These are phyloP conservation scores for Agastache rugosa DNA, from an alignment of 257 asterid species.

Conservation along the genomic window DNA sequence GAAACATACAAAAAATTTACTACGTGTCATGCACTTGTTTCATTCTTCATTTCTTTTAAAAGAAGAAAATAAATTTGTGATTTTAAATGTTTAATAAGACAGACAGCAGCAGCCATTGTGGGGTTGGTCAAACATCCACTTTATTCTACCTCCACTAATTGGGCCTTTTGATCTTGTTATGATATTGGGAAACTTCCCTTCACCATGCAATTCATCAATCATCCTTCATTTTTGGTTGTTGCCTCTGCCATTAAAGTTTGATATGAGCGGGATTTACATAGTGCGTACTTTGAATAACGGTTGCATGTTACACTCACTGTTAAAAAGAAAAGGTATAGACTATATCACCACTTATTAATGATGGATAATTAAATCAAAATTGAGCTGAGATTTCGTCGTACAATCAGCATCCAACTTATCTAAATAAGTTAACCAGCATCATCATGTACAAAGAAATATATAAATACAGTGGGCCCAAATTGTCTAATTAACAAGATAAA, in stretches of 20 bases:
- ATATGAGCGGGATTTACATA: no score
- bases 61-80: not conserved
- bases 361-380: not conserved
- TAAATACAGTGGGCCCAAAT: not conserved
- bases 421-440: not conserved
- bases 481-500: not conserved
- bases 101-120: conserved; percentile 43
- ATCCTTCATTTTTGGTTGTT: not conserved
- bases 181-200: not conserved
- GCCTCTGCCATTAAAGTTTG: no score
- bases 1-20: not conserved
- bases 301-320: no score
- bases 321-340: no score
- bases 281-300: no score
- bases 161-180: not conserved
- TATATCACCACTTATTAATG: no score
- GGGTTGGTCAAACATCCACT: conserved; percentile 45
- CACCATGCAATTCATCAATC: not conserved
- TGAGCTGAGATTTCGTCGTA: not conserved
- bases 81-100: not conserved
- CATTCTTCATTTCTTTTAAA: not conserved
- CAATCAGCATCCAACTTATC: conserved; percentile 3
- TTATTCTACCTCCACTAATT: conserved; percentile 28
- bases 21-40: conserved; percentile 33
- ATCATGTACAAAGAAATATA: not conserved